phyloP scores from a whole-genome alignment of 352 stramenopile genomes.

The Globisporangium iwayamae region DNA sequence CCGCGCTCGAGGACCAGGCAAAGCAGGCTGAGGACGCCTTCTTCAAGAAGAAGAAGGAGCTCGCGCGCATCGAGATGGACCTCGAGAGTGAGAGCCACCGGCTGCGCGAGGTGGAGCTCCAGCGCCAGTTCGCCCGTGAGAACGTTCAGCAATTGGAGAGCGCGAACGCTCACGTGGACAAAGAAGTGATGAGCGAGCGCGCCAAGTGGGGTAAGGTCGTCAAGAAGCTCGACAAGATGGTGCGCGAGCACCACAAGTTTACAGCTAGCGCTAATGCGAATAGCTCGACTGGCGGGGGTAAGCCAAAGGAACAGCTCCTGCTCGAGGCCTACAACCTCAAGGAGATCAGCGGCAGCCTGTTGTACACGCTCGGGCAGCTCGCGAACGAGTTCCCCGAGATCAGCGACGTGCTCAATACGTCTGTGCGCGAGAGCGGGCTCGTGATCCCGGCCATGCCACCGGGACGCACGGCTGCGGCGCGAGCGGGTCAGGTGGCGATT shows the following conservation, averaged over 20 bases:
- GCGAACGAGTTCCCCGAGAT: slow-evolving; percentile 93
- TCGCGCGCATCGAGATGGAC: slow-evolving; percentile 88
- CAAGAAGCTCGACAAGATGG: slow-evolving; percentile 67
- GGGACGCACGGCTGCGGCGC: slow-evolving; percentile 48
- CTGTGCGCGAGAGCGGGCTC: slow-evolving; percentile 74
- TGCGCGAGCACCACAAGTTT: slow-evolving; percentile 53
- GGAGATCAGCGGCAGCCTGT: slow-evolving; percentile 82
- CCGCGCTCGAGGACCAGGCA: slow-evolving; percentile 82
- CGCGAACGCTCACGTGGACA: slow-evolving; percentile 60
- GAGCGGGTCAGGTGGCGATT: slow-evolving; percentile 25
- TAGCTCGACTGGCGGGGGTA: slow-evolving; percentile 18
- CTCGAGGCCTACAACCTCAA: slow-evolving; percentile 73
- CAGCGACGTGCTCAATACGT: slow-evolving; percentile 65
- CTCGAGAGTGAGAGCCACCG: slow-evolving; percentile 62
- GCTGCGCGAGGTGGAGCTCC: slow-evolving; percentile 64
- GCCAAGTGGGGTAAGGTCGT: slow-evolving; percentile 65
- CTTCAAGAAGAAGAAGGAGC: slow-evolving; percentile 94
- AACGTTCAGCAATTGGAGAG: slow-evolving; percentile 61
- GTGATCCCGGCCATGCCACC: slow-evolving; percentile 74
- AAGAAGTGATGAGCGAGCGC: slow-evolving; percentile 63
- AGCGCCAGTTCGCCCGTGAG: slow-evolving; percentile 59
- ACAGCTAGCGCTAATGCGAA: not conserved
- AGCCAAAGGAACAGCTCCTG: slow-evolving; percentile 80
- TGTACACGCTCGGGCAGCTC: slow-evolving; percentile 92
- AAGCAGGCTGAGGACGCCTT: slow-evolving; percentile 86